Conservation (phyloP, 2,329 filamentous ascomycete species). For the Byssoonygena ceratinophila region DNA sequence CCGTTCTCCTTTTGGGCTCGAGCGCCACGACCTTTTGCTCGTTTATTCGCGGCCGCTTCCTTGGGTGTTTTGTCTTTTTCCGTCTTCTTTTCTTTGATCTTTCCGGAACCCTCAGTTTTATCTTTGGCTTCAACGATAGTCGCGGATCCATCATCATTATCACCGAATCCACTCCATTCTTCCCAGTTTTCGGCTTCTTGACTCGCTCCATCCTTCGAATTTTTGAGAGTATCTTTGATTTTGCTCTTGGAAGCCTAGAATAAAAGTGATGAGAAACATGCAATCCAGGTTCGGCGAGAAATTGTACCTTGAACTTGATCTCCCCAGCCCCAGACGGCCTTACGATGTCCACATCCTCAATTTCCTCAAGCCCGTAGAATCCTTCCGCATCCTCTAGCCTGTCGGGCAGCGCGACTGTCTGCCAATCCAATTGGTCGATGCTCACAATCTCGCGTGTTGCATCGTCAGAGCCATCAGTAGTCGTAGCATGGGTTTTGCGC, state of each 20-base stretch:
- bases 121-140: not conserved
- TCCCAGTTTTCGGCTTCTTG: slow-evolving; percentile 34
- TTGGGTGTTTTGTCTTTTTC: slow-evolving; percentile 25
- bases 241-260: slow-evolving; percentile 29
- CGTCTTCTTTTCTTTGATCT: slow-evolving; percentile 20
- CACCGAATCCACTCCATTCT: slow-evolving; percentile 57
- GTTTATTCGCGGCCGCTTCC: slow-evolving; percentile 25
- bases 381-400: slow-evolving; percentile 82
- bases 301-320: slow-evolving; percentile 33
- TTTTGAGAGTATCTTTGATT: slow-evolving; percentile 21
- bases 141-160: slow-evolving; percentile 33
- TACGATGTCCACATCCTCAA: slow-evolving; percentile 82
- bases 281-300: not conserved
- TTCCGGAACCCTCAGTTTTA: slow-evolving; percentile 14
- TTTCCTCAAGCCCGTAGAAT: slow-evolving; percentile 83
- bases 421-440: slow-evolving; percentile 50
- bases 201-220: slow-evolving; percentile 8
- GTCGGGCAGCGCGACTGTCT: slow-evolving; percentile 57
- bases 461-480: slow-evolving; percentile 17
- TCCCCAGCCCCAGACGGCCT: slow-evolving; percentile 46
- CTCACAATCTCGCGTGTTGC: slow-evolving; percentile 25
- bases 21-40: slow-evolving; percentile 15
- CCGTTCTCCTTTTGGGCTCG: slow-evolving; percentile 8
- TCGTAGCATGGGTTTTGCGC: slow-evolving; percentile 23
- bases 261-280: not conserved